Percentiles rank a stretch among this genome's conserved stretches.
phyloP scores from a whole-genome alignment of 2,329 filamentous ascomycete genomes.

The Colletotrichum cuscutae region DNA sequence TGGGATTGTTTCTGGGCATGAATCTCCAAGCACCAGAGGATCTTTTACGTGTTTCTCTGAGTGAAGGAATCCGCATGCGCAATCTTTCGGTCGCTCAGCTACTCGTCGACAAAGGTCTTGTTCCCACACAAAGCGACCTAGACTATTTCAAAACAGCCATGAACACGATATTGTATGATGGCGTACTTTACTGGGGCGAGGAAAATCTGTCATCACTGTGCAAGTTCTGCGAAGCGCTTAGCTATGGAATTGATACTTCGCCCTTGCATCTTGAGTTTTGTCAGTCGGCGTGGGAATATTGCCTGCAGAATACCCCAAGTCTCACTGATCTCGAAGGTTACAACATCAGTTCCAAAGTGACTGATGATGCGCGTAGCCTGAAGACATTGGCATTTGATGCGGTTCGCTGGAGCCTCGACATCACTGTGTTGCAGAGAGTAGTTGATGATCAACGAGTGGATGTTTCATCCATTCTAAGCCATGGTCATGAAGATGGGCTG shows the following conservation, averaged over 20 bases:
- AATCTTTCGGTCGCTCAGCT: no score
- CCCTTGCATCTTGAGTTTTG: background rate
- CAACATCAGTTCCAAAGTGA: no score
- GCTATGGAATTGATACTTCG: background rate
- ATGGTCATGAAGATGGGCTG: background rate
- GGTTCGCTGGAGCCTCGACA: background rate
- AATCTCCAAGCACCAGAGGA: no score
- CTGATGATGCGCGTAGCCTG: background rate
- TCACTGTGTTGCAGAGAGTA: background rate
- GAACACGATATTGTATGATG: rapidly evolving
- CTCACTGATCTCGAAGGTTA: rapidly evolving
- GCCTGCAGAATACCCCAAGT: rapidly evolving
- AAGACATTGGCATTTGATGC: background rate
- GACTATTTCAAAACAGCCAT: no score
- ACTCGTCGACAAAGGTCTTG: no score
- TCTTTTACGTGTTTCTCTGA: no score
- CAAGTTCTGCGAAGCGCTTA: background rate
- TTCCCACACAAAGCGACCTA: no score
- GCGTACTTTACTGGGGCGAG: rapidly evolving
- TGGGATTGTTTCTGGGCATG: rapidly evolving
- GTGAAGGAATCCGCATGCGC: rapidly evolving
- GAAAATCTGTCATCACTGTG: background rate
- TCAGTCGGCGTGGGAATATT: background rate
- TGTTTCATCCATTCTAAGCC: background rate
- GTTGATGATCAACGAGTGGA: background rate